These are phyloP conservation scores for Erodium maritimum DNA, from an alignment of 345 rosid genomes.

Conservation along the genomic window DNA sequence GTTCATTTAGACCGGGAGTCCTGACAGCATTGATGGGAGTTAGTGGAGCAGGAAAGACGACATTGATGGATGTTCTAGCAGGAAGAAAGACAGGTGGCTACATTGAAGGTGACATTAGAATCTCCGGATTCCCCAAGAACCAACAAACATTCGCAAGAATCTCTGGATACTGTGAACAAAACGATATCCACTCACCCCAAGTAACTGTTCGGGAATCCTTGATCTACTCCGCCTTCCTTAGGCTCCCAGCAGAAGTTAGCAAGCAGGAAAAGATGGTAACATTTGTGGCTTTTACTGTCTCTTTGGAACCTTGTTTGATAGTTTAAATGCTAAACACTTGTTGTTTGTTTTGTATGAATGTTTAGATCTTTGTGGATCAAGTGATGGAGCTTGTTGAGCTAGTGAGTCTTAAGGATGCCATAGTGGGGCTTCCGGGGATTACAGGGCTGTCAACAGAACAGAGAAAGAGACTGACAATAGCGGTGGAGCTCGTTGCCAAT, in stretches of 20 bases:
- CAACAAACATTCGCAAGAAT: slow-evolving; percentile 94
- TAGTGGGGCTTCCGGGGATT: slow-evolving; percentile 61
- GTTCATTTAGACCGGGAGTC: slow-evolving; percentile 86
- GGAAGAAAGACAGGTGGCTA: slow-evolving; percentile 93
- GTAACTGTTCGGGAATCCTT: slow-evolving; percentile 77
- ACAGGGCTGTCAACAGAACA: slow-evolving; percentile 81
- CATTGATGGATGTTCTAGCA: slow-evolving; percentile 91
- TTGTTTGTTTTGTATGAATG: too few species aligned
- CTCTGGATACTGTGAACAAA: slow-evolving; percentile 88
- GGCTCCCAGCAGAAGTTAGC: slow-evolving; percentile 63
- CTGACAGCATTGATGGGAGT: slow-evolving; percentile 94
- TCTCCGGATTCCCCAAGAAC: slow-evolving; percentile 70
- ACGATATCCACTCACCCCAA: slow-evolving; percentile 84
- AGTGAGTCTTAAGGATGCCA: slow-evolving; percentile 41
- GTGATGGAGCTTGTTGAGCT: slow-evolving; percentile 63
- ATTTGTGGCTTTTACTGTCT: too few species aligned
- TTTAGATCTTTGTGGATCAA: slow-evolving; percentile 53
- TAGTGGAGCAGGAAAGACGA: slow-evolving; percentile 97
- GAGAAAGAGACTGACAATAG: slow-evolving; percentile 71
- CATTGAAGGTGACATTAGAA: slow-evolving; percentile 72
- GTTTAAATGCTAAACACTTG: too few species aligned
- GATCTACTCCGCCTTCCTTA: slow-evolving; percentile 79
- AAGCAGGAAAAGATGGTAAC: slow-evolving; percentile 69
- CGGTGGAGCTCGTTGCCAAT: slow-evolving; percentile 73
- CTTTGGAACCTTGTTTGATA: too few species aligned